A percentile compares a stretch with the other conserved stretches of the same genome.
Conservation (phyloP, 352 stramenopile genomes). For the Globisporangium lucens region DNA sequence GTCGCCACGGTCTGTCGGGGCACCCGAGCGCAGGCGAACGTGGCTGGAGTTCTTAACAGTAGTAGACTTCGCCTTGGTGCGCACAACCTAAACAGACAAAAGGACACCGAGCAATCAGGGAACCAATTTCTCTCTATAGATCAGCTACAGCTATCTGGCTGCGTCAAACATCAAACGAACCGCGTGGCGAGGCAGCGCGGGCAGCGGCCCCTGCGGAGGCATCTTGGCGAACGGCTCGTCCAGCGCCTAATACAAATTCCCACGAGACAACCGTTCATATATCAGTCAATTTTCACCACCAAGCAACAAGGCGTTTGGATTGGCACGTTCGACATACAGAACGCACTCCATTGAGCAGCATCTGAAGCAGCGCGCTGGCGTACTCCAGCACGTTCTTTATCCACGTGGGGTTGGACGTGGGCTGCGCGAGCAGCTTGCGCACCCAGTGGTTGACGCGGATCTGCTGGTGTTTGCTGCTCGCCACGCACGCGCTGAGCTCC, state of each 20-base stretch:
- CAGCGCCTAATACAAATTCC: slow-evolving; percentile 24
- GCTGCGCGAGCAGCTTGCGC: slow-evolving; percentile 49
- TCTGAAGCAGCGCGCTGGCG: slow-evolving; percentile 40
- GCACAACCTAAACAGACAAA: background rate
- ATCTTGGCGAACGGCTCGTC: slow-evolving; percentile 62
- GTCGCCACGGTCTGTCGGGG: background rate
- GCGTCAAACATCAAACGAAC: slow-evolving; percentile 15
- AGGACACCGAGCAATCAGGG: background rate
- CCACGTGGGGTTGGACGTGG: slow-evolving; percentile 52
- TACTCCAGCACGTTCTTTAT: slow-evolving; percentile 54
- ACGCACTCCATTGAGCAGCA: slow-evolving; percentile 53
- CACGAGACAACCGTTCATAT: background rate
- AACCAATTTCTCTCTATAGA: background rate
- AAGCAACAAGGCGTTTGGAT: background rate
- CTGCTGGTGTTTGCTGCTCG: slow-evolving; percentile 47
- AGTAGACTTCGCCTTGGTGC: background rate
- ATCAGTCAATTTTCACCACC: background rate
- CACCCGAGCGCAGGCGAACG: background rate
- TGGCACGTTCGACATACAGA: background rate
- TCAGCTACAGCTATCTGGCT: background rate
- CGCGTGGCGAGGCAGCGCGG: slow-evolving; percentile 43
- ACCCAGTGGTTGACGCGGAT: slow-evolving; percentile 63
- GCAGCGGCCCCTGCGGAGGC: slow-evolving; percentile 53
- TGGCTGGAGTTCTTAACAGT: background rate
- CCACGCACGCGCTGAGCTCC: slow-evolving; percentile 26